Conservation (phyloP, 805 yeast species). For the Ogataea pignaliae region DNA sequence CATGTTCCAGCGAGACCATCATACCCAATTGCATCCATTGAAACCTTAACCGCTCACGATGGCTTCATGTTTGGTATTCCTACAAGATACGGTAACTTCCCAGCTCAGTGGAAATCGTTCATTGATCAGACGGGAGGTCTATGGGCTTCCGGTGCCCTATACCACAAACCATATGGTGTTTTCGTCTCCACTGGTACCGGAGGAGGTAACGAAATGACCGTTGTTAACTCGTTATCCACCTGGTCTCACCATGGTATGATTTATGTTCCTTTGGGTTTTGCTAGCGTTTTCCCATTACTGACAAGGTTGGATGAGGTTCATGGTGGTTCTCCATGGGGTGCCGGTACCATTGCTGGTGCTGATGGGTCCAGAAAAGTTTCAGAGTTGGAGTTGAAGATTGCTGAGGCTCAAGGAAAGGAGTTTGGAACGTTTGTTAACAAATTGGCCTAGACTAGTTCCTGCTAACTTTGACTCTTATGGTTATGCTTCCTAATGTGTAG, state of each 20-base stretch:
- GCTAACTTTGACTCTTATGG: not conserved
- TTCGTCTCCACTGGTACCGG: constrained; percentile 68
- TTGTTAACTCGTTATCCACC: constrained; percentile 51
- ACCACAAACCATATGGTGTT: constrained; percentile 71
- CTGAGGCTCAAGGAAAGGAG: constrained; percentile 59
- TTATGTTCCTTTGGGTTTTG: constrained; percentile 75
- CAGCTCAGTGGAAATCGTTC: constrained; percentile 72
- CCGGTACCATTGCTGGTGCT: constrained; percentile 70
- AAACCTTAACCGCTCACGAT: constrained; percentile 58
- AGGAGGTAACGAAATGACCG: constrained; percentile 78
- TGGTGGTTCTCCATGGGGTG: constrained; percentile 87
- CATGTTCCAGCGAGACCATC: constrained; percentile 61
- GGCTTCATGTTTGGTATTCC: constrained; percentile 77
- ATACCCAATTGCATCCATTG: constrained; percentile 55
- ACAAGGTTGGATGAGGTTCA: constrained; percentile 62
- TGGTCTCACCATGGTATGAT: constrained; percentile 74
- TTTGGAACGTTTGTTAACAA: constrained; percentile 48
- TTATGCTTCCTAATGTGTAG: no score
- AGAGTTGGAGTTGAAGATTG: constrained; percentile 59
- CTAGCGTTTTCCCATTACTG: constrained; percentile 48
- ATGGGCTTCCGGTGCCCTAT: constrained; percentile 67
- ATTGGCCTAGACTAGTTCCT: constrained; percentile 14
- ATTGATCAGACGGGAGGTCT: constrained; percentile 75
- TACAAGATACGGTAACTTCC: constrained; percentile 71
- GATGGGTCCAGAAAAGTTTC: constrained; percentile 73